Conservation (phyloP, 192 early-diverging fungal species). For the Obelidium mucronatum region DNA sequence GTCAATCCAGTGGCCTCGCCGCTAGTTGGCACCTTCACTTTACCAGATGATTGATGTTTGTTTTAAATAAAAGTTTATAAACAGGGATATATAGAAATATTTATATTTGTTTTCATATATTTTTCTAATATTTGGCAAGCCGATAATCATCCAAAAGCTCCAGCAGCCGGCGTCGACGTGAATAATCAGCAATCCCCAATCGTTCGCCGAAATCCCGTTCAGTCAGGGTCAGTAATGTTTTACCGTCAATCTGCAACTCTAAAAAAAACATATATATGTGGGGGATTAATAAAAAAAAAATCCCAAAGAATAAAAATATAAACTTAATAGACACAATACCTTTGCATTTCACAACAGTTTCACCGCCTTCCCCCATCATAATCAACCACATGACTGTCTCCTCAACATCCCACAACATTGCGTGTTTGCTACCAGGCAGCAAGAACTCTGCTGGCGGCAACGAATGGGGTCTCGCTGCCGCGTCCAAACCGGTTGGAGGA, state of each 20-base stretch:
- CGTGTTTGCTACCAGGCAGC: slow-evolving; percentile 21
- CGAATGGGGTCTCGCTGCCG: neutral
- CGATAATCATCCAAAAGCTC: slow-evolving; percentile 30
- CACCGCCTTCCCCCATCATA: slow-evolving; percentile 23
- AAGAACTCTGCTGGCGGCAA: slow-evolving; percentile 1
- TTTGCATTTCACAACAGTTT: slow-evolving; percentile 8
- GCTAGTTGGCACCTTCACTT: slow-evolving; percentile 1
- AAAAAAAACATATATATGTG: neutral
- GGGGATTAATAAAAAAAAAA: neutral
- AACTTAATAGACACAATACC: neutral
- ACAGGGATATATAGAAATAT: no score
- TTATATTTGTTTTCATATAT: no score
- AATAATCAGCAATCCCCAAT: slow-evolving; percentile 1
- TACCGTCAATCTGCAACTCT: slow-evolving; percentile 27
- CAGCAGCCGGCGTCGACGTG: neutral
- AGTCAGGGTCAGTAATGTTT: neutral
- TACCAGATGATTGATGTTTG: slow-evolving; percentile 19
- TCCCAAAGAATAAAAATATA: neutral
- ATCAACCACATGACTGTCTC: slow-evolving; percentile 23
- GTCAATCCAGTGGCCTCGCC: neutral
- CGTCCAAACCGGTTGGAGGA: neutral
- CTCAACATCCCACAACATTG: slow-evolving; percentile 31
- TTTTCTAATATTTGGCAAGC: neutral
- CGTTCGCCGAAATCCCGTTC: slow-evolving; percentile 17
- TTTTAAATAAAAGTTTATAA: neutral